Conservation (phyloP, 2,329 filamentous ascomycete genomes). For the Sclerotinia spermophila region DNA sequence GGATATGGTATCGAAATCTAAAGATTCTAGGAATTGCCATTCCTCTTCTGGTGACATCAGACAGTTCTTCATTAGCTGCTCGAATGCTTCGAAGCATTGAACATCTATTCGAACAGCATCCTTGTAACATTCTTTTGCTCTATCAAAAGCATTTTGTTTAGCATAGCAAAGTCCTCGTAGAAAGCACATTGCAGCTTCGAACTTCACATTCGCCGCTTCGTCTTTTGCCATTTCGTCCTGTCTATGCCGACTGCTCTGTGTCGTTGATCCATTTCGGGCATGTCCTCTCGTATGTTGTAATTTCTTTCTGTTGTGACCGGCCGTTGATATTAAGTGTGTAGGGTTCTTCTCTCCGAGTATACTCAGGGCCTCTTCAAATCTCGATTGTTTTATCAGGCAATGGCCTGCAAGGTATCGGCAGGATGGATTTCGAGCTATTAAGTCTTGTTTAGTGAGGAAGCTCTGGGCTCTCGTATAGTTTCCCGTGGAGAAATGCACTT, state of each 20-base stretch:
- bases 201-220: slow-evolving; percentile 72
- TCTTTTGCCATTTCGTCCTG: slow-evolving; percentile 46
- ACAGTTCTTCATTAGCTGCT: slow-evolving; percentile 95
- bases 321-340: slow-evolving; percentile 73
- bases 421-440: slow-evolving; percentile 75
- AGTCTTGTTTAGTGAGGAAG: slow-evolving; percentile 78
- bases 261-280: slow-evolving; percentile 48
- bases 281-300: slow-evolving; percentile 61
- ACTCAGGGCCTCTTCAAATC: slow-evolving; percentile 82
- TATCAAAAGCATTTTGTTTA: slow-evolving; percentile 95
- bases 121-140: slow-evolving; percentile 97
- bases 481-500: slow-evolving; percentile 92
- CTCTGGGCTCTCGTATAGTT: slow-evolving; percentile 91
- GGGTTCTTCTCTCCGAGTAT: slow-evolving; percentile 91
- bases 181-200: slow-evolving; percentile 97
- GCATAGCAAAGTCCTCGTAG: slow-evolving; percentile 90
- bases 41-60: slow-evolving; percentile 76
- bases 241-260: slow-evolving; percentile 37
- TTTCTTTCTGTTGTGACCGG: slow-evolving; percentile 62
- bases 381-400: slow-evolving; percentile 87
- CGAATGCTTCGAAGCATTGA: slow-evolving; percentile 96
- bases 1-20: slow-evolving; percentile 83
- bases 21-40: slow-evolving; percentile 65
- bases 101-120: slow-evolving; percentile 95
- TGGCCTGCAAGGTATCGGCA: slow-evolving; percentile 92